These are phyloP conservation scores for Leptodermis oblonga DNA, from an alignment of 257 asterid species.

Conservation along the genomic window DNA sequence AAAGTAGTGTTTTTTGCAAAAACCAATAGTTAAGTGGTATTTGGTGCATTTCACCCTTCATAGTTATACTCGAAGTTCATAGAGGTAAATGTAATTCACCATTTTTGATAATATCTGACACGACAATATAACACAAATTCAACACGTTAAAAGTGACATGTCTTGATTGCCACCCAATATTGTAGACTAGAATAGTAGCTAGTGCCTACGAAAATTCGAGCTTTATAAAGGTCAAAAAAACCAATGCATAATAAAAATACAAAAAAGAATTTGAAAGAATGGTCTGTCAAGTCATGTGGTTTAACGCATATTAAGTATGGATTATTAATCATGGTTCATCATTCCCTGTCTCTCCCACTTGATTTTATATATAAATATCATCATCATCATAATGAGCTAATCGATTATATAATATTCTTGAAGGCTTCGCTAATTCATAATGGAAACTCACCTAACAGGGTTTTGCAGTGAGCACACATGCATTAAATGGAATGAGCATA, in stretches of 20 bases:
- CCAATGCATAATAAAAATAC: no score
- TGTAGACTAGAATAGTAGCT: no score
- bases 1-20: no score
- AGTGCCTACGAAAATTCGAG: conserved; percentile 21
- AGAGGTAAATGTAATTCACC: no score
- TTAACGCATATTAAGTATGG: neutral
- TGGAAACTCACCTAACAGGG: neutral
- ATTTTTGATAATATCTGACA: no score
- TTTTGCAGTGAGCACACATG: neutral
- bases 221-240: conserved; percentile 1
- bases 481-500: conserved; percentile 5
- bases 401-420: neutral
- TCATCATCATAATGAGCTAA: conserved; percentile 10
- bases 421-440: neutral
- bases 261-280: conserved; percentile 5
- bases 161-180: no score
- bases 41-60: no score
- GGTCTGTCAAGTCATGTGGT: conserved; percentile 31
- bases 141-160: no score
- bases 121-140: no score
- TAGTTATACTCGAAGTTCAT: no score
- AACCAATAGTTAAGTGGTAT: no score
- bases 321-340: conserved; percentile 8
- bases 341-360: conserved; percentile 4
- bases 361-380: neutral